phyloP scores from a whole-genome alignment of 345 rosid species.

The Boechera stricta region DNA sequence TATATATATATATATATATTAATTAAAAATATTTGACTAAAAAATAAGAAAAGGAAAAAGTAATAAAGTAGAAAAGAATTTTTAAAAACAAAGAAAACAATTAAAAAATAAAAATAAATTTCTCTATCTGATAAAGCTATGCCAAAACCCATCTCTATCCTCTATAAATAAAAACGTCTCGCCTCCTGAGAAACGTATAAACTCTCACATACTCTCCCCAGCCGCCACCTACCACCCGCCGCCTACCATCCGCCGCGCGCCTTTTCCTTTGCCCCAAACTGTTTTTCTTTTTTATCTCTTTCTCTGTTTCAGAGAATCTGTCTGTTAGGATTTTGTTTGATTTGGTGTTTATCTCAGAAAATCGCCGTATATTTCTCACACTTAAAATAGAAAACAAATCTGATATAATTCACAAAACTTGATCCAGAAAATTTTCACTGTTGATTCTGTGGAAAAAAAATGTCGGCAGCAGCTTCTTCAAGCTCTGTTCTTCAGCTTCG shows the following conservation, averaged over 20 bases:
- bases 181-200: slow-evolving; percentile 12
- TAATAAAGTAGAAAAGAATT: too few relatives aligned
- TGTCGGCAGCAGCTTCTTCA: slow-evolving; percentile 58
- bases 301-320: too few relatives aligned
- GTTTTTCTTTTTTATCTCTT: too few relatives aligned
- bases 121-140: not conserved
- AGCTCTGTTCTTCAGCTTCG: slow-evolving; percentile 53
- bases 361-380: too few relatives aligned
- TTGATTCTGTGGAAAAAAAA: slow-evolving; percentile 26
- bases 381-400: not conserved
- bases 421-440: slow-evolving; percentile 3
- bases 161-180: slow-evolving; percentile 6
- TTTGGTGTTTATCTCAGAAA: too few relatives aligned
- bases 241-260: slow-evolving; percentile 41
- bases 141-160: not conserved
- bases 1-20: too few relatives aligned
- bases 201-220: not conserved
- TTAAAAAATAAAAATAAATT: too few relatives aligned
- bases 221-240: slow-evolving; percentile 45
- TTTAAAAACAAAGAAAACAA: too few relatives aligned
- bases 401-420: not conserved
- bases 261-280: too few relatives aligned
- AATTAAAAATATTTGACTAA: too few relatives aligned
- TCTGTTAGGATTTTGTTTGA: too few relatives aligned
- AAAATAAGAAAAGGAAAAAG: too few relatives aligned